Evolutionary conservation across 2,329 filamentous ascomycete species (phyloP).

Genomic region (Penicillium sp.): DNA sequence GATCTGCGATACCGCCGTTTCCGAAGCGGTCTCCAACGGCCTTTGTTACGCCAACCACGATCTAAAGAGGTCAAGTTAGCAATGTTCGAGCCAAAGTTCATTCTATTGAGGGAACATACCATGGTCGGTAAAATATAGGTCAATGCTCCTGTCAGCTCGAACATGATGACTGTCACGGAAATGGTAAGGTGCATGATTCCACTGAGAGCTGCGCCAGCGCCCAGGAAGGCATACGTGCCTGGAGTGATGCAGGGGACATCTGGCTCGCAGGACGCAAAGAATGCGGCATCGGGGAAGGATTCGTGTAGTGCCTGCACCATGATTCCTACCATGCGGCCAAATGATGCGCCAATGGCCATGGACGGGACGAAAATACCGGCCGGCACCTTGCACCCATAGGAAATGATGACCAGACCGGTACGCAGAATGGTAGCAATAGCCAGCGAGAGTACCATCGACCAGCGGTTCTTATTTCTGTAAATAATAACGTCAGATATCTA

Average conservation of each 20-base stretch:
- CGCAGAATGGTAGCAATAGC: conserved; percentile 74
- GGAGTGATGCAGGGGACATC: conserved; percentile 96
- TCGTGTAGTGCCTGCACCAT: conserved; percentile 86
- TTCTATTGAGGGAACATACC: conserved; percentile 42
- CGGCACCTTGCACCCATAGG: conserved; percentile 95
- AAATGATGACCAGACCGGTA: conserved; percentile 82
- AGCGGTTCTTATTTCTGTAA: conserved; percentile 58
- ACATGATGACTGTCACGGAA: conserved; percentile 98
- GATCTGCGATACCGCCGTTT: conserved; percentile 94
- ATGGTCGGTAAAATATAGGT: conserved; percentile 97
- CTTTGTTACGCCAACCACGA: conserved; percentile 95
- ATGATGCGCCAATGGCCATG: conserved; percentile 93
- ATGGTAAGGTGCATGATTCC: conserved; percentile 98
- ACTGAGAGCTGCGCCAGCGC: conserved; percentile 82
- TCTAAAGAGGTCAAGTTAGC: conserved; percentile 41
- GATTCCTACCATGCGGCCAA: conserved; percentile 90
- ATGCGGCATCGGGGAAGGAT: conserved; percentile 70
- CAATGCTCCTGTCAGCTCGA: conserved; percentile 92
- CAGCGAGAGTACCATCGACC: conserved; percentile 72
- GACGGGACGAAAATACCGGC: conserved; percentile 97
- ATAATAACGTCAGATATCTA: conserved; percentile 11
- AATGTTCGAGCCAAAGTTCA: not conserved
- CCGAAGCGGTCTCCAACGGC: conserved; percentile 84
- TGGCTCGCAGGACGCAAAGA: conserved; percentile 83
- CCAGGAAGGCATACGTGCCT: conserved; percentile 92